Evolutionary conservation across 1,284 basidiomycete species (phyloP).

Genomic region (Ceratobasidium sp.): DNA sequence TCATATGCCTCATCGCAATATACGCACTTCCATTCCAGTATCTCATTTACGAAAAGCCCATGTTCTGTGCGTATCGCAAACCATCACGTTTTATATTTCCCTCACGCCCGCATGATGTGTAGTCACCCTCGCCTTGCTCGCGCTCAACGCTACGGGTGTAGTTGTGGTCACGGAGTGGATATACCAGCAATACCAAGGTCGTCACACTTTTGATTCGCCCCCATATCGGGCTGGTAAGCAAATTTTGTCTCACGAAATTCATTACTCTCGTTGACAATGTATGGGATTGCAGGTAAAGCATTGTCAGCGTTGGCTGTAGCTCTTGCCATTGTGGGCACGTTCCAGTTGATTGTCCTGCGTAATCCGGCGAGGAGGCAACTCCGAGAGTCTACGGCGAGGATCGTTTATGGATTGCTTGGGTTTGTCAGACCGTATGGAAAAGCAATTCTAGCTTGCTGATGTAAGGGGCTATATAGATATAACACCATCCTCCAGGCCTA

Average conservation of each 20-base stretch:
- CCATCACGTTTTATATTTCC: too few relatives aligned
- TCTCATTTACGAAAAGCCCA: slow-evolving; percentile 48
- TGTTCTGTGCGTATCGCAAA: slow-evolving; percentile 43
- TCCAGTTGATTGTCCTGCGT: slow-evolving; percentile 50
- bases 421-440: too few relatives aligned
- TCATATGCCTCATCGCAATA: slow-evolving; percentile 45
- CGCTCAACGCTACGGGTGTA: slow-evolving; percentile 48
- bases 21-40: slow-evolving; percentile 47
- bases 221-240: slow-evolving; percentile 47
- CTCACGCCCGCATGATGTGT: too few relatives aligned
- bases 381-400: slow-evolving; percentile 42
- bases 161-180: slow-evolving; percentile 47
- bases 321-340: slow-evolving; percentile 47
- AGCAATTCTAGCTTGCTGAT: too few relatives aligned
- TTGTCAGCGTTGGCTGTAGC: slow-evolving; percentile 49
- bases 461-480: too few relatives aligned
- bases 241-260: too few relatives aligned
- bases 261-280: neutral
- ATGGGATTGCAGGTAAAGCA: slow-evolving; percentile 38
- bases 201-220: slow-evolving; percentile 46
- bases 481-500: slow-evolving; percentile 48
- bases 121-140: slow-evolving; percentile 46
- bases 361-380: slow-evolving; percentile 51
- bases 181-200: slow-evolving; percentile 45
- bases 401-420: slow-evolving; percentile 2